Conservation (phyloP, 2,329 filamentous ascomycete genomes). For the Coniochaeta prunicola region DNA sequence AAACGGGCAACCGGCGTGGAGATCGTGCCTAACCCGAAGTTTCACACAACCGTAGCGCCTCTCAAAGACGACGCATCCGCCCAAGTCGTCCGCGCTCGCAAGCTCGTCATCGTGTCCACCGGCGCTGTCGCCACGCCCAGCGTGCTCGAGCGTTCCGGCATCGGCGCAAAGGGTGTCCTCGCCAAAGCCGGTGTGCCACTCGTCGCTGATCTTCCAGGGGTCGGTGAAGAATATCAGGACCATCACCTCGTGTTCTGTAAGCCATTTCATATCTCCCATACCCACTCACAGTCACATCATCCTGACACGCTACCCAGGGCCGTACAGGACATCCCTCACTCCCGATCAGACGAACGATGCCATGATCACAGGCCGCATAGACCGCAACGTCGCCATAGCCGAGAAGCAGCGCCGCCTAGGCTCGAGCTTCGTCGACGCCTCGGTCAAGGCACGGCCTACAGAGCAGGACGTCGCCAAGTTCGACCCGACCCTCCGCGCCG, state of each 20-base stretch:
- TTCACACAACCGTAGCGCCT: not conserved
- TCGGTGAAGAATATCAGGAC: conserved; percentile 12
- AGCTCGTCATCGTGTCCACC: conserved; percentile 35
- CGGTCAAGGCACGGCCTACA: conserved; percentile 6
- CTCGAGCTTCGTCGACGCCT: conserved; percentile 6
- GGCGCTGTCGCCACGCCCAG: conserved; percentile 36
- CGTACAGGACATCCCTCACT: conserved; percentile 2
- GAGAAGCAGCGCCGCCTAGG: conserved; percentile 15
- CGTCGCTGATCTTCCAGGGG: conserved; percentile 13
- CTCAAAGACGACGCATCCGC: conserved; percentile 20
- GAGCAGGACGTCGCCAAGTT: conserved; percentile 1
- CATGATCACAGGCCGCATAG: conserved; percentile 11
- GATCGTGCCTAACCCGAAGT: conserved; percentile 33
- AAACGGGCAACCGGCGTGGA: conserved; percentile 39
- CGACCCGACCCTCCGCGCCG: not conserved
- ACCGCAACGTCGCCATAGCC: conserved; percentile 7
- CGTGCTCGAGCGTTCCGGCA: conserved; percentile 44
- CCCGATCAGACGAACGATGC: conserved; percentile 8
- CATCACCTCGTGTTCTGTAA: conserved; percentile 5
- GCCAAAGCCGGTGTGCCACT: conserved; percentile 11
- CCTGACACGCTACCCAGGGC: no score
- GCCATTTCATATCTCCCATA: no score
- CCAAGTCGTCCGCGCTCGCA: conserved; percentile 34
- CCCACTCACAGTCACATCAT: no score
- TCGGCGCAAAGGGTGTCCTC: conserved; percentile 25